Percentiles rank a stretch among this genome's conserved stretches.
These are phyloP conservation scores for Oryza punctata DNA, from an alignment of 176 grass and related monocot species.

Conservation along the genomic window DNA sequence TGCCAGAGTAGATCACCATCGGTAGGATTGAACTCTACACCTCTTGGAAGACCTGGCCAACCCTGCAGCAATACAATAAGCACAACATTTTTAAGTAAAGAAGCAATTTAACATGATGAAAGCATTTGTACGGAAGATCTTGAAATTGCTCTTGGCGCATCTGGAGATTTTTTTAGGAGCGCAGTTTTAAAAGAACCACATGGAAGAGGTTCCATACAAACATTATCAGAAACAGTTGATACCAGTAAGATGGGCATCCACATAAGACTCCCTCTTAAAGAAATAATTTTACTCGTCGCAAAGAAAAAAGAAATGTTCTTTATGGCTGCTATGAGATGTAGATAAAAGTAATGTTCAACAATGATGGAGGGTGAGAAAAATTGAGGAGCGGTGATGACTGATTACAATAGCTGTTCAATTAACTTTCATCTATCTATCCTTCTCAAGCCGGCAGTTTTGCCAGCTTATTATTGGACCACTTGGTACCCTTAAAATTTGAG, in stretches of 20 bases:
- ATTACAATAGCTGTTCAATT: neutral
- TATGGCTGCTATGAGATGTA: neutral
- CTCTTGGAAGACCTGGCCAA: constrained; percentile 85
- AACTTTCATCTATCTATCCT: no score
- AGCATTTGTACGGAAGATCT: neutral
- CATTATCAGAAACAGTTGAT: neutral
- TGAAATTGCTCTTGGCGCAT: neutral
- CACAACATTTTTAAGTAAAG: constrained; percentile 30
- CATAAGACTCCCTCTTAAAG: neutral
- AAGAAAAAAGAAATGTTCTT: neutral
- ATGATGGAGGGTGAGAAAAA: neutral
- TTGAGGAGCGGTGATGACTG: neutral
- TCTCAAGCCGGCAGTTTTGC: no score
- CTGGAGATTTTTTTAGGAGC: neutral
- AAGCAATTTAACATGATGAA: neutral
- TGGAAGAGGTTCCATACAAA: neutral
- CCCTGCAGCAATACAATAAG: constrained; percentile 43
- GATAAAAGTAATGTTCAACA: neutral
- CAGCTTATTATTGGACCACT: no score
- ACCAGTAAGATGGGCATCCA: neutral
- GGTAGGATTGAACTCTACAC: constrained; percentile 70
- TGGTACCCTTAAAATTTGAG: no score
- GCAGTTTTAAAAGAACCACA: neutral
- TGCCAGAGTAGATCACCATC: constrained; percentile 85
- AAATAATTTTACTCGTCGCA: neutral